Evolutionary conservation across 768 basidiomycete species (phyloP), one percentile per base, ranked within the genome.

Genomic region (Tylopilus sp.): DNA sequence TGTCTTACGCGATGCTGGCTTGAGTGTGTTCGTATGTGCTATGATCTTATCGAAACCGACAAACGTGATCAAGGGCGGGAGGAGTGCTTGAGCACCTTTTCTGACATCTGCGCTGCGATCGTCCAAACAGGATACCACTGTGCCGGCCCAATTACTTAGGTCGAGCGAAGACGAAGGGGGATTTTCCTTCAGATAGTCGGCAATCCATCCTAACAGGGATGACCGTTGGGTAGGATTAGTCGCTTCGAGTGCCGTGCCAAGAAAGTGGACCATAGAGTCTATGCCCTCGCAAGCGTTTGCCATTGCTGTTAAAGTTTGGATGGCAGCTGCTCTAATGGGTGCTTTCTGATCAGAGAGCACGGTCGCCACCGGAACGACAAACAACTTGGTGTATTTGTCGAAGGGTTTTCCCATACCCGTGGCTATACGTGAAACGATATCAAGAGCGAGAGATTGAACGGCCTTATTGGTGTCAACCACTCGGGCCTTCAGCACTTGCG

Each of bases 371-470:
- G 94, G 84, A 0, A 82, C 69, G 9, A 82, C 80, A 60, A 94
- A 88, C 50, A 91, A 74, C 28, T 87, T 85, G 3, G 80, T 77
- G 61, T 95, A 80, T 68, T 91, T 95, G 62, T 98, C 95, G 63
- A 99, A 98, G 2, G 91, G 82, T 64, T 88, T 92, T 38, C 93
- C 94, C 92, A 99, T 98, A 2, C 93, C 95, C 2, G 78, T 82
- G 7, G 97, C 93, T 56, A 98, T 84, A 28, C 91, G 88, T 31
- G 86, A 79, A 47, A 98, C 84, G 50, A 95, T 87, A 63, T 95
- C 93, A 20, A 99, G 79, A 21, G 95, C 89, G 41, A 97, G 77
- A 13, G 78, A 74, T 68, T 98, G 97, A 30, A 98, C 95, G 9
- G 89, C 83, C 65, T 98, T 92, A 73, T 99, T 99, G 40, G 89